Percentiles rank a stretch among this genome's conserved stretches.
phyloP scores from a whole-genome alignment of 2,329 filamentous ascomycete species.

The Lasiodiplodia citricola region DNA sequence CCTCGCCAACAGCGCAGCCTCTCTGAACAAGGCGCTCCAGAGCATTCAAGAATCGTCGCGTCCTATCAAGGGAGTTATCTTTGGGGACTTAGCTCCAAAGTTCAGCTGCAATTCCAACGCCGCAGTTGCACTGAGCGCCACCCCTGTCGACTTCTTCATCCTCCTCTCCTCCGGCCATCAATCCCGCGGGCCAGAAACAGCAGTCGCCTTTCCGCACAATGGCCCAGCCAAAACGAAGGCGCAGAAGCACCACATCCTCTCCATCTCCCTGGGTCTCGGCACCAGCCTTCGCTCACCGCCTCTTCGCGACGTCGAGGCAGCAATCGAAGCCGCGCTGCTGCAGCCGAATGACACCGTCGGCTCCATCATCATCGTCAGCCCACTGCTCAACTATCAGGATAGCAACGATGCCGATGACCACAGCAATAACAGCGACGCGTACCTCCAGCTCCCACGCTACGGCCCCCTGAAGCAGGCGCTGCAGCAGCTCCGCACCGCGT shows the following conservation, averaged over 20 bases:
- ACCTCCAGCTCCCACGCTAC: neutral
- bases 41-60: neutral
- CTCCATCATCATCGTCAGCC: neutral
- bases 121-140: too few relatives aligned
- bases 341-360: neutral
- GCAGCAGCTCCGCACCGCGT: slow-evolving; percentile 1
- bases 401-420: neutral
- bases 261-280: neutral
- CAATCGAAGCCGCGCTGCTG: neutral
- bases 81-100: slow-evolving; percentile 38
- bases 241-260: slow-evolving; percentile 28
- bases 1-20: neutral
- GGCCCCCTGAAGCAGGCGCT: neutral
- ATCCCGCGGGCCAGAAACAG: slow-evolving; percentile 12
- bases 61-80: slow-evolving; percentile 31
- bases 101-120: too few relatives aligned
- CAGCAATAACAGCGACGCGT: neutral
- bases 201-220: slow-evolving; percentile 34
- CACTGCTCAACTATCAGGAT: neutral
- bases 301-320: neutral
- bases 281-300: neutral
- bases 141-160: too few relatives aligned
- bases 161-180: too few relatives aligned
- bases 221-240: slow-evolving; percentile 39
- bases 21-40: slow-evolving; percentile 28